phyloP scores from a whole-genome alignment of 768 basidiomycete genomes.

The Hortiboletus campestris region DNA sequence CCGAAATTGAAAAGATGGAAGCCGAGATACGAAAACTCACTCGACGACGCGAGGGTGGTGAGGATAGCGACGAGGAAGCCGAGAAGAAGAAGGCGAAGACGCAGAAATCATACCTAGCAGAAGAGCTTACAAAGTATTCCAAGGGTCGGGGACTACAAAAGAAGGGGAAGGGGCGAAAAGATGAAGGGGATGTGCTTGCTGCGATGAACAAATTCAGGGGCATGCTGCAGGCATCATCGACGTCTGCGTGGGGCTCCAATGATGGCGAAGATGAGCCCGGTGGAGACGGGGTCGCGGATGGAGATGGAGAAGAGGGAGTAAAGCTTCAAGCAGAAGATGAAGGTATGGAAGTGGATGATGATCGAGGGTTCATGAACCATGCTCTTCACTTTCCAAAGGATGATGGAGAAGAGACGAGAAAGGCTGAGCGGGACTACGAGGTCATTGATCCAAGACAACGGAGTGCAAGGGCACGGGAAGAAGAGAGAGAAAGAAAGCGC shows the following conservation, averaged over 20 bases:
- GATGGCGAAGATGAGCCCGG: constrained; percentile 16
- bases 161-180: constrained; percentile 58
- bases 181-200: constrained; percentile 71
- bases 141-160: constrained; percentile 59
- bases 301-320: constrained; percentile 8
- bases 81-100: constrained; percentile 57
- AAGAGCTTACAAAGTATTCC: constrained; percentile 80
- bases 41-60: constrained; percentile 52
- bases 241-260: constrained; percentile 31
- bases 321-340: constrained; percentile 39
- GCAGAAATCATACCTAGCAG: constrained; percentile 66
- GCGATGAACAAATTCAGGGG: constrained; percentile 68
- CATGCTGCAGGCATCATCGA: constrained; percentile 51
- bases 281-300: constrained; percentile 15
- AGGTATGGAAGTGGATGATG: constrained; percentile 76
- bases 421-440: constrained; percentile 84
- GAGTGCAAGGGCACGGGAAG: constrained; percentile 71
- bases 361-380: constrained; percentile 72
- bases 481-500: constrained; percentile 67
- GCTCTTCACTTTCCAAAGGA: constrained; percentile 76
- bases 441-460: constrained; percentile 82
- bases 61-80: constrained; percentile 63
- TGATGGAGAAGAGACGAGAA: constrained; percentile 67
- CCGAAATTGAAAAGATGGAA: constrained; percentile 86
- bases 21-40: constrained; percentile 79